Base-by-base conservation (phyloP, 257 asterid species). In the Oldenlandia corymbosa region DNA sequence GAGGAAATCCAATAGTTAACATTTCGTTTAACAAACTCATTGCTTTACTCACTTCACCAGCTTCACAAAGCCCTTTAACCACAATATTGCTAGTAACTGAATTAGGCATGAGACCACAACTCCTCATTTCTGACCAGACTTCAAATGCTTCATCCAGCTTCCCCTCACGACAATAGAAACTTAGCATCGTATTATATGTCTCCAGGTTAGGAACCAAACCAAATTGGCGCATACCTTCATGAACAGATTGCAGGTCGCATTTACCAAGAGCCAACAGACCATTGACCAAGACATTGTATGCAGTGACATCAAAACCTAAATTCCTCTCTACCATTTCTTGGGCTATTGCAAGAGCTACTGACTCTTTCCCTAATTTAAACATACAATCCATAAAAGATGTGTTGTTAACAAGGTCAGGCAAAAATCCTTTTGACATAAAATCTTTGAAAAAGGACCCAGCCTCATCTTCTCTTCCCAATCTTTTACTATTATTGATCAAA, bases 331-430 rank as follows among this genome's bases (percentile, higher is more conserved):
- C 76, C 70, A 89, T 81, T 76, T 82, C 95, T 79, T 85, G 76
- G 49, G 82, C 89, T 55, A 85, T 77, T 71, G 76, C 84, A 45
- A 92, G 80, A 66, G 99, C 97, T 67, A 83, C 76, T 0, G 96
- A 76, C 5, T 64, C 83, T 73, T 80, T 82, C 60, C 96, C 96
- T 42, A 87, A 75, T 81, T 92, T 89, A 77, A 92, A 92, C 64
- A 89, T 73, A 31, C 79, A 93, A 73, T 89, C 97, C 89, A 92
- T 87, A 68, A 92, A 68, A 30, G 91, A 78, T 7, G 99, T 89
- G 77, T 85, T 87, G 67, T 81, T 92, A 39, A 89, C 94, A 74
- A 63, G 77, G 78, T 89, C 99, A 39, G 89, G 92, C 58, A 62
- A 46, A 76, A 81, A 73, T 60, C 95, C 96, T 47, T 76, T 76